Conservation (phyloP, 106 monocot species). For the Xerophyta viscosa region DNA sequence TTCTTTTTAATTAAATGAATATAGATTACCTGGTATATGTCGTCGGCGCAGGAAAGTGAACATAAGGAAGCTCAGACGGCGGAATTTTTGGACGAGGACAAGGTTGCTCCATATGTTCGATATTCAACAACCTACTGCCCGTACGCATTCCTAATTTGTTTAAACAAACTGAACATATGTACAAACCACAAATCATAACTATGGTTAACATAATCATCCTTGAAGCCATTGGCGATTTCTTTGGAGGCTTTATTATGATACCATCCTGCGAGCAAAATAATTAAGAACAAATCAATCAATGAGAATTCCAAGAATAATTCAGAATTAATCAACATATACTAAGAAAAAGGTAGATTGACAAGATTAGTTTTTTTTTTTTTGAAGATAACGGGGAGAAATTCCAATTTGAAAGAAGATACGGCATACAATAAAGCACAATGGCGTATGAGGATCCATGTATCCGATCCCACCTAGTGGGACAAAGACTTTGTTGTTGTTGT, state of each 20-base stretch:
- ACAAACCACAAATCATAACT: slow-evolving; percentile 11
- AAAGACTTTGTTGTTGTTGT: too few species aligned
- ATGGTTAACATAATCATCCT: slow-evolving; percentile 7
- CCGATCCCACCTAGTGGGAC: too few species aligned
- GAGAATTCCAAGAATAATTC: neutral
- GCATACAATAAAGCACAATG: too few species aligned
- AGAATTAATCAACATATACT: neutral
- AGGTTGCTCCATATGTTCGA: neutral
- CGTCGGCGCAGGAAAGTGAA: neutral
- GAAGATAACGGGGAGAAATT: too few species aligned
- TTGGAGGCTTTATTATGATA: slow-evolving; percentile 8
- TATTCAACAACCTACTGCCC: neutral
- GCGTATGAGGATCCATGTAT: too few species aligned
- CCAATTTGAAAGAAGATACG: too few species aligned
- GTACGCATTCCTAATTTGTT: slow-evolving; percentile 4
- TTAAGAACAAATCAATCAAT: too few species aligned
- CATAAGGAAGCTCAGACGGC: slow-evolving; percentile 1
- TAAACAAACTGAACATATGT: slow-evolving; percentile 10
- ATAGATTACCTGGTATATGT: slow-evolving; percentile 3
- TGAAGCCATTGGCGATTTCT: slow-evolving; percentile 3
- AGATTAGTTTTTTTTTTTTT: too few species aligned
- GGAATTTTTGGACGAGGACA: neutral
- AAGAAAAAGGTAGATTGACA: too few species aligned
- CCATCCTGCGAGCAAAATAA: neutral
- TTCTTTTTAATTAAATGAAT: too few species aligned